A percentile compares a stretch with the other conserved stretches of the same genome.
These are phyloP conservation scores for Myotisia sp. DNA, from an alignment of 2,329 filamentous ascomycete species.

Conservation along the genomic window DNA sequence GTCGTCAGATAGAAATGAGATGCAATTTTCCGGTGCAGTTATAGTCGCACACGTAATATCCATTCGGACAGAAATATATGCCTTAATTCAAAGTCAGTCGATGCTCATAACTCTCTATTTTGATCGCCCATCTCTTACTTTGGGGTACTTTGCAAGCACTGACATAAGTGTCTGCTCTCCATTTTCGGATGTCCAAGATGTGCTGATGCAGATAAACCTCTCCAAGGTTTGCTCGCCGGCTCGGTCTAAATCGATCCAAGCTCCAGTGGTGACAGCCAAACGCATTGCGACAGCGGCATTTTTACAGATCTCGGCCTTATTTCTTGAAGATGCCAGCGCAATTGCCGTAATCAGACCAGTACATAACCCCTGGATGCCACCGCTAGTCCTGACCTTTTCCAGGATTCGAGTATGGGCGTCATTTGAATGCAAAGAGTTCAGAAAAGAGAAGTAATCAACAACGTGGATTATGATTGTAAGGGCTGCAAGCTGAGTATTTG, in stretches of 20 bases:
- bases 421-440: neutral
- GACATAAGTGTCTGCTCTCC: neutral
- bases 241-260: neutral
- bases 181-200: neutral
- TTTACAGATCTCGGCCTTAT: neutral
- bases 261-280: neutral
- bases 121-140: neutral
- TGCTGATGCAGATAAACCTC: neutral
- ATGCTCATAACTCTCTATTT: neutral
- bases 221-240: neutral
- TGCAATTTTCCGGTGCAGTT: neutral
- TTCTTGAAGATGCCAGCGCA: neutral
- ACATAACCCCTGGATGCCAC: constrained; percentile 1
- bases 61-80: constrained; percentile 1
- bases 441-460: neutral
- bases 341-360: neutral
- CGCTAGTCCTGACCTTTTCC: neutral
- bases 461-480: neutral
- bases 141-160: too few species aligned
- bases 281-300: neutral
- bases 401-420: neutral
- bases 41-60: neutral
- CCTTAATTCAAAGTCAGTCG: neutral
- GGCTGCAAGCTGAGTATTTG: neutral
- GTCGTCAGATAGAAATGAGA: neutral